Conservation (phyloP, 805 yeast genomes). For the Candida chilensis region DNA sequence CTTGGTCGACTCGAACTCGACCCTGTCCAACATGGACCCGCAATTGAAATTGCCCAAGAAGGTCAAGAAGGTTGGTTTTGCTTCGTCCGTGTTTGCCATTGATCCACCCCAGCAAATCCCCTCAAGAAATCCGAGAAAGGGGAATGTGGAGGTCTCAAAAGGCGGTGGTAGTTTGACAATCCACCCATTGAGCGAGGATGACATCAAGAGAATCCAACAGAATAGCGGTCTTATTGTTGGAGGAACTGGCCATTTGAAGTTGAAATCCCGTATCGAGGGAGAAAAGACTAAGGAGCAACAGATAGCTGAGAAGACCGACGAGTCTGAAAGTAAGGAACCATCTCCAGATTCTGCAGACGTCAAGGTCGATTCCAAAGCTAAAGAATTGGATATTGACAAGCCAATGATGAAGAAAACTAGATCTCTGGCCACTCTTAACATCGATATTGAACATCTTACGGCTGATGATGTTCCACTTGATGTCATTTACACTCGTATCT, state of each 20-base stretch:
- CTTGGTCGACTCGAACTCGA: too few relatives aligned
- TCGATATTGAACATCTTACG: too few relatives aligned
- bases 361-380: conserved; percentile 14
- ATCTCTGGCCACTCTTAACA: too few relatives aligned
- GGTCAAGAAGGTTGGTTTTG: conserved; percentile 63
- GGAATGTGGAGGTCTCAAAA: conserved; percentile 67
- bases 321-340: conserved; percentile 3
- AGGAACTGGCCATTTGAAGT: too few relatives aligned
- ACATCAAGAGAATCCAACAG: too few relatives aligned
- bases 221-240: conserved; percentile 37
- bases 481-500: conserved; percentile 80
- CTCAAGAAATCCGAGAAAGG: conserved; percentile 70
- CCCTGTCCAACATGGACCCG: too few relatives aligned
- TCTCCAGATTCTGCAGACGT: conserved; percentile 7
- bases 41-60: conserved; percentile 15
- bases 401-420: conserved; percentile 12
- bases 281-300: conserved; percentile 9
- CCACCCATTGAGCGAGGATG: too few relatives aligned
- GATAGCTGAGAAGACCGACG: conserved; percentile 2
- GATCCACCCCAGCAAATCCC: conserved; percentile 97
- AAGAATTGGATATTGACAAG: conserved; percentile 17
- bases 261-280: too few relatives aligned
- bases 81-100: conserved; percentile 56
- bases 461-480: too few relatives aligned
- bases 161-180: too few relatives aligned